These are phyloP conservation scores for Tetrapisispora fleetii DNA, from an alignment of 805 yeast genomes.

Conservation along the genomic window DNA sequence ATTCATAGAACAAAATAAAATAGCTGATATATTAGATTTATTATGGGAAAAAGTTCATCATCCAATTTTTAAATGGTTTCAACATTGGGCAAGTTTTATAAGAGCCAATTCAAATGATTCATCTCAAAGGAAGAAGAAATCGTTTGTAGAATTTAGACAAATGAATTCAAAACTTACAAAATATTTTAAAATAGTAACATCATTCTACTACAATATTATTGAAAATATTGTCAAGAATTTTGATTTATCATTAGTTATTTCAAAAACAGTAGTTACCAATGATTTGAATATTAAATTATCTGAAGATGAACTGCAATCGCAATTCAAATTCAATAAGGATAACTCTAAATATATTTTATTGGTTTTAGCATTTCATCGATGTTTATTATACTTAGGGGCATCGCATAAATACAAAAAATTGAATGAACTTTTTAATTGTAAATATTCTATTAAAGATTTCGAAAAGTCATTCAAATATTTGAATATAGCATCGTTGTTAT, in stretches of 20 bases:
- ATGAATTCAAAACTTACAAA: constrained; percentile 43
- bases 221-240: constrained; percentile 6
- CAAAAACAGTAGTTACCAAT: constrained; percentile 3
- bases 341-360: constrained; percentile 8
- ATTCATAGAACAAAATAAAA: constrained; percentile 7
- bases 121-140: constrained; percentile 10
- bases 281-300: constrained; percentile 6
- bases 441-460: constrained; percentile 33
- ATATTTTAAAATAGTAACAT: constrained; percentile 36
- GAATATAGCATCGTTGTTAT: constrained; percentile 42
- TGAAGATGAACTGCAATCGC: not conserved
- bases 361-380: constrained; percentile 14
- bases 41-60: constrained; percentile 57
- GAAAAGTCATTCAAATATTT: constrained; percentile 39
- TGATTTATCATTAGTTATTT: constrained; percentile 8
- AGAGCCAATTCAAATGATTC: constrained; percentile 5
- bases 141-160: constrained; percentile 46
- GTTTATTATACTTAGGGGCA: constrained; percentile 43
- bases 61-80: constrained; percentile 52
- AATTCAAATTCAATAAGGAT: constrained; percentile 3
- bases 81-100: constrained; percentile 25
- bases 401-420: constrained; percentile 46
- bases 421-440: constrained; percentile 34
- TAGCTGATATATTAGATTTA: constrained; percentile 33
- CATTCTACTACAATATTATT: constrained; percentile 39